Evolutionary conservation across 1,284 basidiomycete species (phyloP).

Genomic region (Entoloma clypeatum): DNA sequence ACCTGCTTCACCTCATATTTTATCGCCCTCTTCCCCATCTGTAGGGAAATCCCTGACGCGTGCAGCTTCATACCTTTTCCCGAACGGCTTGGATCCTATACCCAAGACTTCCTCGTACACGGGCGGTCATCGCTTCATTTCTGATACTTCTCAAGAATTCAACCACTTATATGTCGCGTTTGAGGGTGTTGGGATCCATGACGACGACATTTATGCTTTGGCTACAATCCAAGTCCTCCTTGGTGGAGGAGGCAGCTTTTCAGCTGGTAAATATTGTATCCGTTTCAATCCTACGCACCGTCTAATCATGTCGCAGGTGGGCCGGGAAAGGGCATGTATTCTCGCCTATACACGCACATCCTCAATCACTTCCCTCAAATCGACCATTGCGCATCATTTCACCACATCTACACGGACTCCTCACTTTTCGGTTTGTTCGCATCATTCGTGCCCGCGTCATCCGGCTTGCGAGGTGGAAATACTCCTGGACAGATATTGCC

Average conservation of each 20-base stretch:
- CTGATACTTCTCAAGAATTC: conserved; percentile 72
- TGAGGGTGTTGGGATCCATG: conserved; percentile 90
- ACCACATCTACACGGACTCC: conserved; percentile 95
- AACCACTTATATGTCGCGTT: conserved; percentile 93
- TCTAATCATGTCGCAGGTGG: conserved; percentile 54
- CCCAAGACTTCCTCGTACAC: conserved; percentile 68
- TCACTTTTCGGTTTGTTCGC: conserved; percentile 94
- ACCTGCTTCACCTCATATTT: conserved; percentile 45
- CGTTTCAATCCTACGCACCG: conserved; percentile 9
- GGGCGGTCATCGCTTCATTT: conserved; percentile 79
- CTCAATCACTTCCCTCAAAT: conserved; percentile 93
- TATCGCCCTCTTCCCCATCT: conserved; percentile 50
- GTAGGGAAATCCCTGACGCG: conserved; percentile 68
- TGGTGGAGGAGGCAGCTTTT: conserved; percentile 94
- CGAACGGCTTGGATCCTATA: conserved; percentile 31
- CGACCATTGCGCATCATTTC: conserved; percentile 97
- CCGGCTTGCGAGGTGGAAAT: conserved; percentile 53
- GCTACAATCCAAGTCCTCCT: conserved; percentile 95
- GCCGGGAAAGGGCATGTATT: conserved; percentile 99
- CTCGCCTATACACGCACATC: conserved; percentile 94
- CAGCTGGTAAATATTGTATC: conserved; percentile 59
- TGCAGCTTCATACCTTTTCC: conserved; percentile 69
- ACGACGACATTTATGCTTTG: conserved; percentile 91
- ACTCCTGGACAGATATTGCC: conserved; percentile 73
- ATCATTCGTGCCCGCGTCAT: conserved; percentile 75